A percentile compares a stretch with the other conserved stretches of the same genome.
Conservation (phyloP, 2,329 filamentous ascomycete genomes). For the Pseudogymnoascus sp. region DNA sequence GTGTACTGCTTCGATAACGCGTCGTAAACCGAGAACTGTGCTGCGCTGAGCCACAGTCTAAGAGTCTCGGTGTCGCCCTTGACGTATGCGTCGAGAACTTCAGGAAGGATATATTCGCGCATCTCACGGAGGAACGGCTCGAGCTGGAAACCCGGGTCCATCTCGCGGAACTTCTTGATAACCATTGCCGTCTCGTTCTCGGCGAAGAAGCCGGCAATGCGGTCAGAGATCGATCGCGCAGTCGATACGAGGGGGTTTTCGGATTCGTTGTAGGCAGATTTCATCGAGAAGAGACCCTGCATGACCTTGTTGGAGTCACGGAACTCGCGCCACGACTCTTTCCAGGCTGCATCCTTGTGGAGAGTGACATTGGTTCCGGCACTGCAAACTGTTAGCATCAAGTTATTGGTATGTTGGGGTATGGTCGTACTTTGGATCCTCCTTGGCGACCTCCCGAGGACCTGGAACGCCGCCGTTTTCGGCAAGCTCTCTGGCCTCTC, state of each 20-base stretch:
- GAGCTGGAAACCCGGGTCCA: conserved; percentile 90
- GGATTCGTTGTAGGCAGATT: conserved; percentile 86
- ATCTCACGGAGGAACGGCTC: conserved; percentile 93
- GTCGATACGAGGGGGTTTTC: conserved; percentile 94
- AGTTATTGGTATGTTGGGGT: conserved; percentile 1
- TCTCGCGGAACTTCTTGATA: conserved; percentile 94
- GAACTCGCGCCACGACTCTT: conserved; percentile 97
- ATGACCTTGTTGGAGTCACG: conserved; percentile 82
- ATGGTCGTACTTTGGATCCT: conserved; percentile 74
- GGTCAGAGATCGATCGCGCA: conserved; percentile 83
- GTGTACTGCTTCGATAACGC: conserved; percentile 97
- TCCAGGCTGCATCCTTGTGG: conserved; percentile 96
- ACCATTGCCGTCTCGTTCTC: conserved; percentile 97
- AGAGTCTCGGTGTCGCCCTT: conserved; percentile 88
- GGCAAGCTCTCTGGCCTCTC: conserved; percentile 66
- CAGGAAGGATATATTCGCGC: conserved; percentile 94
- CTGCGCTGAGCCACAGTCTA: conserved; percentile 91
- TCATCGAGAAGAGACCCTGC: conserved; percentile 80
- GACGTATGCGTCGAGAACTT: conserved; percentile 95
- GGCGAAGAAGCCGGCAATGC: conserved; percentile 90
- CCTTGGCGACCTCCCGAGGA: conserved; percentile 58
- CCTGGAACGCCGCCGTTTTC: conserved; percentile 34
- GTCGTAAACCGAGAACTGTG: conserved; percentile 93
- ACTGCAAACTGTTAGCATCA: conserved; percentile 44
- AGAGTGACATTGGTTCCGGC: conserved; percentile 90